A percentile compares a stretch with the other conserved stretches of the same genome.
Evolutionary conservation across 2,329 filamentous ascomycete species (phyloP).

Genomic region (Anthostomella pinea): DNA sequence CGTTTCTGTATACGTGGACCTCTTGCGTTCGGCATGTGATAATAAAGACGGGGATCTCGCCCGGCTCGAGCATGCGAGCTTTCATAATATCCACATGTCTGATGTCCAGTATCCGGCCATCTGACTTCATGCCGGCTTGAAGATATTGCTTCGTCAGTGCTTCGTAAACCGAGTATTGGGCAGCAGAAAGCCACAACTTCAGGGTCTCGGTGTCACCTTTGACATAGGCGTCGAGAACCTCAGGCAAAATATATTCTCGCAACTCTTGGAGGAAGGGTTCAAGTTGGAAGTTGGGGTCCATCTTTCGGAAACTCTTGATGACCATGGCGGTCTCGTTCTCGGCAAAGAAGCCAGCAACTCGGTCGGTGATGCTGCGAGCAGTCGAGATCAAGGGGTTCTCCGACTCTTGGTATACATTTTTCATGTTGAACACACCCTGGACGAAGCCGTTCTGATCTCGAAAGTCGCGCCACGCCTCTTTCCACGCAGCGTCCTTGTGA

Average conservation of each 20-base stretch:
- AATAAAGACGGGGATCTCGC: constrained; percentile 92
- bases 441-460: constrained; percentile 84
- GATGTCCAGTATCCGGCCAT: constrained; percentile 93
- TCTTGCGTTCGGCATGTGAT: constrained; percentile 96
- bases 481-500: constrained; percentile 97
- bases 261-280: constrained; percentile 94
- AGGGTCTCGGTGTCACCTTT: constrained; percentile 90
- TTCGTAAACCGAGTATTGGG: constrained; percentile 94
- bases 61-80: constrained; percentile 77
- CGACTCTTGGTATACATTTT: constrained; percentile 88
- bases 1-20: constrained; percentile 93
- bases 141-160: constrained; percentile 97
- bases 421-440: constrained; percentile 83
- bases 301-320: constrained; percentile 95
- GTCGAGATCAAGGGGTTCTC: constrained; percentile 95
- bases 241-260: constrained; percentile 95
- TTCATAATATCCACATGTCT: constrained; percentile 85
- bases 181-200: constrained; percentile 92
- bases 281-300: constrained; percentile 92
- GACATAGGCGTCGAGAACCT: constrained; percentile 96
- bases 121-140: constrained; percentile 86
- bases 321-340: constrained; percentile 98
- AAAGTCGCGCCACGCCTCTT: constrained; percentile 97
- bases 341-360: constrained; percentile 91
- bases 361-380: constrained; percentile 89